Evolutionary conservation across 2,329 filamentous ascomycete species (phyloP).

Genomic region (Microsporum ferrugineum): DNA sequence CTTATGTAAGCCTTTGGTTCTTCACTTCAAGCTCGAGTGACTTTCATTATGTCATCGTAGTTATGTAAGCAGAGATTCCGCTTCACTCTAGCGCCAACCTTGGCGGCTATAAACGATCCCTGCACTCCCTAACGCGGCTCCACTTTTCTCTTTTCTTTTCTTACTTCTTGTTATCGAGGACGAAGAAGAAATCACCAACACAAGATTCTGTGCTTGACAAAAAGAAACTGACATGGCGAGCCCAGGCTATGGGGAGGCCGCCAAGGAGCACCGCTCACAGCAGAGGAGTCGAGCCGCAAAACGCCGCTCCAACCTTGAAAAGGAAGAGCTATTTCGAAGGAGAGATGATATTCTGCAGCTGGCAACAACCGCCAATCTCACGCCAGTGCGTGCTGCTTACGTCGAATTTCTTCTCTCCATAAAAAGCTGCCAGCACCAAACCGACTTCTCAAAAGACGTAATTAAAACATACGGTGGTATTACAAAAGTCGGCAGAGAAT

Average conservation of each 20-base stretch:
- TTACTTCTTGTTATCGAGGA: not conserved
- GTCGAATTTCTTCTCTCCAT: not conserved
- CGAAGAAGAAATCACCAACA: not conserved
- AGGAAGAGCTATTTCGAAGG: not conserved
- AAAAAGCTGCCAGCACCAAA: not conserved
- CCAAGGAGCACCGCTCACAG: not conserved
- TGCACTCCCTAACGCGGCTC: no score
- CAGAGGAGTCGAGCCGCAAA: not conserved
- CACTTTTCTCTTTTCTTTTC: no score
- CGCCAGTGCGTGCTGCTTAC: slow-evolving; percentile 15
- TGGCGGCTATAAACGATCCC: no score
- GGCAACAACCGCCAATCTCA: slow-evolving; percentile 17
- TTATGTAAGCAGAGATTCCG: no score
- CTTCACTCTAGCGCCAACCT: no score
- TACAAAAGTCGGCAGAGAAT: not conserved
- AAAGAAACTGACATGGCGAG: not conserved
- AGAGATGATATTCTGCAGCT: slow-evolving; percentile 10
- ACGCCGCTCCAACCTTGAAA: not conserved
- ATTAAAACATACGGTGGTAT: not conserved
- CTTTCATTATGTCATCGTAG: no score
- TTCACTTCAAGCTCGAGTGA: no score
- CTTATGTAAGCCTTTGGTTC: no score
- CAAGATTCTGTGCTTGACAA: not conserved
- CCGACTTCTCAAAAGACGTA: not conserved
- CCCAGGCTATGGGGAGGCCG: not conserved